Evolutionary conservation across 768 basidiomycete genomes (phyloP).

Genomic region (Suillus paluster): DNA sequence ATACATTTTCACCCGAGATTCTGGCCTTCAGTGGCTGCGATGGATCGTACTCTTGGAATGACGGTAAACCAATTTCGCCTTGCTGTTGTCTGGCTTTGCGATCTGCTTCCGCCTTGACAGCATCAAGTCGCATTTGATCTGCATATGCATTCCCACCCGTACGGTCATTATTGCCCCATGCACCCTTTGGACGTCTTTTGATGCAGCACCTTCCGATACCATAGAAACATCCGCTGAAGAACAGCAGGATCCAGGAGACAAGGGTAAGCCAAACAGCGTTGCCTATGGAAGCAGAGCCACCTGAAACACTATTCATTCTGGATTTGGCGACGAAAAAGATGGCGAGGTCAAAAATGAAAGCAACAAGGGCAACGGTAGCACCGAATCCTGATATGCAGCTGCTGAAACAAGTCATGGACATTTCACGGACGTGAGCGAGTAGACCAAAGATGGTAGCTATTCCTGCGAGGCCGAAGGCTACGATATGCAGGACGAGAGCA

Average conservation of each 20-base stretch:
- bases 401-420: slow-evolving; percentile 85
- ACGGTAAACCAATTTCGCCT: slow-evolving; percentile 71
- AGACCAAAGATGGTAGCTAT: slow-evolving; percentile 81
- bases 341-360: slow-evolving; percentile 92
- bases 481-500: slow-evolving; percentile 87
- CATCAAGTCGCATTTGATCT: slow-evolving; percentile 79
- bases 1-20: slow-evolving; percentile 59
- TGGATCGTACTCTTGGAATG: slow-evolving; percentile 68
- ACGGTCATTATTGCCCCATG: slow-evolving; percentile 42
- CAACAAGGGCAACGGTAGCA: slow-evolving; percentile 76
- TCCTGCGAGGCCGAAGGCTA: slow-evolving; percentile 77
- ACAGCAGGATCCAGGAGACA: slow-evolving; percentile 81
- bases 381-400: slow-evolving; percentile 83
- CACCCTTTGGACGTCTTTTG: slow-evolving; percentile 51
- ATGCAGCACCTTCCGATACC: slow-evolving; percentile 86
- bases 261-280: slow-evolving; percentile 91
- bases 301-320: slow-evolving; percentile 73
- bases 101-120: slow-evolving; percentile 85
- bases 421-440: slow-evolving; percentile 85
- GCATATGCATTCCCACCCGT: slow-evolving; percentile 43
- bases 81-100: slow-evolving; percentile 70
- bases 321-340: slow-evolving; percentile 90
- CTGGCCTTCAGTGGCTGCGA: slow-evolving; percentile 67
- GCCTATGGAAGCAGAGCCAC: slow-evolving; percentile 83
- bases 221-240: slow-evolving; percentile 91